Conservation (phyloP, 2,329 filamentous ascomycete genomes). For the Didymellaceae sp. region DNA sequence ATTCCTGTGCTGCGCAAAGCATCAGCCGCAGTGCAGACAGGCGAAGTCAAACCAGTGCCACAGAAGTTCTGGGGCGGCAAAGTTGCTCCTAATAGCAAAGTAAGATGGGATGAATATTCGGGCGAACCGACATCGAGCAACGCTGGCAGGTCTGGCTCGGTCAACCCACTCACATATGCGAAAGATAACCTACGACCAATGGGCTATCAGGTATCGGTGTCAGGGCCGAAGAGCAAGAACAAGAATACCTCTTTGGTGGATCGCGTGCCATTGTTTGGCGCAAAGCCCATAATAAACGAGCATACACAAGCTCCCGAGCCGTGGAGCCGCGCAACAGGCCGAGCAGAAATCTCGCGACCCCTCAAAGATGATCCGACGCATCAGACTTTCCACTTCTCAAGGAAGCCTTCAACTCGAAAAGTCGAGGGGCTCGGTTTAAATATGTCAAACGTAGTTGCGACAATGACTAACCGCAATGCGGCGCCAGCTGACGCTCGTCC, state of each 20-base stretch:
- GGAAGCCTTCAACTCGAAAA: conserved; percentile 34
- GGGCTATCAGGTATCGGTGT: conserved; percentile 46
- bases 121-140: conserved; percentile 66
- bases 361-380: conserved; percentile 66
- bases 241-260: conserved; percentile 39
- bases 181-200: conserved; percentile 31
- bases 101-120: conserved; percentile 69
- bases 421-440: conserved; percentile 22
- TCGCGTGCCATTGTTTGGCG: conserved; percentile 35
- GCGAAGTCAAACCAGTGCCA: conserved; percentile 24
- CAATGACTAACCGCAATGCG: conserved; percentile 26
- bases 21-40: conserved; percentile 28
- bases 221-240: conserved; percentile 33
- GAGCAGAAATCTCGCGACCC: conserved; percentile 68
- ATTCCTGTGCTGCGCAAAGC: conserved; percentile 46
- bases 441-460: conserved; percentile 36
- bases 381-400: conserved; percentile 61
- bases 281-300: conserved; percentile 42
- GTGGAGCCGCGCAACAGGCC: conserved; percentile 77
- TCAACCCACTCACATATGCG: conserved; percentile 57
- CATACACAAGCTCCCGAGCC: conserved; percentile 55
- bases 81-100: conserved; percentile 44
- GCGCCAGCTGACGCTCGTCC: conserved; percentile 38
- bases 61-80: conserved; percentile 49
- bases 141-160: conserved; percentile 62